Conservation (phyloP, 2,329 filamentous ascomycete genomes). For the Colletotrichum limetticola region DNA sequence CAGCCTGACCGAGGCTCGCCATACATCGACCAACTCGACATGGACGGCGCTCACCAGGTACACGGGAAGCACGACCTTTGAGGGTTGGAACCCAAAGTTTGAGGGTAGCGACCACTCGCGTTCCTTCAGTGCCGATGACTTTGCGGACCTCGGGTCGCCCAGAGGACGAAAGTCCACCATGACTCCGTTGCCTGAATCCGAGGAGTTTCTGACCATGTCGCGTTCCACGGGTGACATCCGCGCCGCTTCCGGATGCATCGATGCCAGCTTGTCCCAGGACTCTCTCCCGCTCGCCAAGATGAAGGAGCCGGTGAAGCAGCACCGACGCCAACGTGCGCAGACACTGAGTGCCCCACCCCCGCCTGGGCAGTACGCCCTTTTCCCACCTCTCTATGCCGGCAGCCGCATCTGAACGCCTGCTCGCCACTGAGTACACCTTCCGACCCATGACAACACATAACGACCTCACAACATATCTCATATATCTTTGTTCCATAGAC, state of each 20-base stretch:
- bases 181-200: conserved; percentile 32
- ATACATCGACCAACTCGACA: conserved; percentile 64
- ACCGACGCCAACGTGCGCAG: conserved; percentile 52
- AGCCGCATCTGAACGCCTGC: conserved; percentile 43
- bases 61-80: conserved; percentile 61
- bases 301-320: conserved; percentile 43
- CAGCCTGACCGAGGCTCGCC: conserved; percentile 60
- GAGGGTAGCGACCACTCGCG: conserved; percentile 46
- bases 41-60: conserved; percentile 65
- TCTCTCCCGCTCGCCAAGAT: conserved; percentile 43
- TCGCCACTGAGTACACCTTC: neutral
- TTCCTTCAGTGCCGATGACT: conserved; percentile 37
- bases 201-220: conserved; percentile 25
- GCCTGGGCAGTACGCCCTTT: conserved; percentile 59
- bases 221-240: conserved; percentile 31
- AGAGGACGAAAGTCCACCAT: conserved; percentile 21
- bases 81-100: conserved; percentile 39
- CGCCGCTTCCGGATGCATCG: conserved; percentile 11
- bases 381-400: conserved; percentile 48
- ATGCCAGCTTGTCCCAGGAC: conserved; percentile 40
- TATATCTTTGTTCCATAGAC: neutral
- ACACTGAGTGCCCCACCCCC: conserved; percentile 58
- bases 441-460: neutral
- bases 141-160: conserved; percentile 36
- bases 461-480: neutral